A percentile compares a stretch with the other conserved stretches of the same genome.
Evolutionary conservation across 2,329 filamentous ascomycete species (phyloP).

Genomic region (Botrytis fabae): DNA sequence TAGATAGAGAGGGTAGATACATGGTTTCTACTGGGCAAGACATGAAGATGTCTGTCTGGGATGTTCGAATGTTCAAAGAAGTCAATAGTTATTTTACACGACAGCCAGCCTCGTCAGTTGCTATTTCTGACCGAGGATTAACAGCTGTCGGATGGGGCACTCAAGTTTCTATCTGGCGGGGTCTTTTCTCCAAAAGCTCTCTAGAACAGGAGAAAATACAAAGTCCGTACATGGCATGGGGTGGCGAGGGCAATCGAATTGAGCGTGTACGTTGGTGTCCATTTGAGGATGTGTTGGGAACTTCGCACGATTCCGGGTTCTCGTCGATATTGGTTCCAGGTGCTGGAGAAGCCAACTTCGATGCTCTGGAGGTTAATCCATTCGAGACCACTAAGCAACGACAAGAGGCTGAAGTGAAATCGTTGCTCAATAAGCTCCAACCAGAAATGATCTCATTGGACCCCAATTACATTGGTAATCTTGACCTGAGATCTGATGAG

Average conservation of each 20-base stretch:
- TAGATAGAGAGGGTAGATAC: conserved; percentile 89
- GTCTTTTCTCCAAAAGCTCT: conserved; percentile 74
- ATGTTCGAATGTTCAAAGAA: conserved; percentile 90
- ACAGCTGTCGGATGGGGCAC: conserved; percentile 92
- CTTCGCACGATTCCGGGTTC: conserved; percentile 83
- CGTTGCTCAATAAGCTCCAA: conserved; percentile 87
- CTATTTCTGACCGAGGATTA: conserved; percentile 85
- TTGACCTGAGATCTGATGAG: conserved; percentile 79
- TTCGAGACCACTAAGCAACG: conserved; percentile 93
- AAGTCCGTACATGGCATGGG: conserved; percentile 91
- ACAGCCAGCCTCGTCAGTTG: conserved; percentile 77
- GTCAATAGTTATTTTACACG: conserved; percentile 86
- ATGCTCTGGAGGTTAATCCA: conserved; percentile 89
- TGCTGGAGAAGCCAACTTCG: conserved; percentile 95
- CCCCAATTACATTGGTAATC: conserved; percentile 84
- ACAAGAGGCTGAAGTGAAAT: conserved; percentile 87
- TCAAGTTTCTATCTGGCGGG: conserved; percentile 85
- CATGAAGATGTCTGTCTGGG: conserved; percentile 90
- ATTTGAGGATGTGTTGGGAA: conserved; percentile 87
- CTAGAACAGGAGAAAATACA: conserved; percentile 76
- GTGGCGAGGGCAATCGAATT: conserved; percentile 77
- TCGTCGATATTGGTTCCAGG: conserved; percentile 88
- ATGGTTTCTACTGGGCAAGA: conserved; percentile 95
- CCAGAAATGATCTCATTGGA: conserved; percentile 97
- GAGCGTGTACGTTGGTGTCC: conserved; percentile 90